These are phyloP conservation scores for Salix udensis DNA, from an alignment of 345 rosid genomes.

Conservation along the genomic window DNA sequence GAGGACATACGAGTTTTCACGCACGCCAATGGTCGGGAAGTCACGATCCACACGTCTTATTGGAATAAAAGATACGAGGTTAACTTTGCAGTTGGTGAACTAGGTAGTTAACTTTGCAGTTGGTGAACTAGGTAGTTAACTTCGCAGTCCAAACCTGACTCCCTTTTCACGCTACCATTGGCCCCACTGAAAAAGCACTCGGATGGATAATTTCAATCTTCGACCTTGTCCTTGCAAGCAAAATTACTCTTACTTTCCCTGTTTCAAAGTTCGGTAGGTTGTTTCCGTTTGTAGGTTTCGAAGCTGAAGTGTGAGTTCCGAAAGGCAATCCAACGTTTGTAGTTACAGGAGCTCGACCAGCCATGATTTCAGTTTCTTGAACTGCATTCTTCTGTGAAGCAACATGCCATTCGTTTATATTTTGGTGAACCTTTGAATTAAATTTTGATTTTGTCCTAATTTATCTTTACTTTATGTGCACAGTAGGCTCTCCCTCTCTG, in stretches of 20 bases:
- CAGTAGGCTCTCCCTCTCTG: too few relatives aligned
- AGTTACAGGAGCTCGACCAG: too few relatives aligned
- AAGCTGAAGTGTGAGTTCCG: too few relatives aligned
- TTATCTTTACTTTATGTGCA: too few relatives aligned
- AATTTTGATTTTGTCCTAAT: too few relatives aligned
- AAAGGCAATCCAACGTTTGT: too few relatives aligned
- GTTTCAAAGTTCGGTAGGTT: neutral
- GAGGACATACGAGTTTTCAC: neutral
- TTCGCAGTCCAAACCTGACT: neutral
- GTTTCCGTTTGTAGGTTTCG: neutral
- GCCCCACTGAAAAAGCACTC: neutral
- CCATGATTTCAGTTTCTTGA: too few relatives aligned
- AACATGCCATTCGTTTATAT: too few relatives aligned
- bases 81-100: neutral
- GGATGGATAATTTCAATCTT: neutral
- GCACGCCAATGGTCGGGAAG: neutral
- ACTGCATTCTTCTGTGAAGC: too few relatives aligned
- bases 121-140: neutral
- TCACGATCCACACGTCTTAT: neutral
- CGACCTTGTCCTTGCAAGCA: neutral
- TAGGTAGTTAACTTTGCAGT: neutral
- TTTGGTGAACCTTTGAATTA: too few relatives aligned
- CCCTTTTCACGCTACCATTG: neutral
- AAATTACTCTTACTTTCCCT: neutral
- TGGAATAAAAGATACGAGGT: neutral